Conservation (phyloP, 306 rosid species). For the Vigna radiata region DNA sequence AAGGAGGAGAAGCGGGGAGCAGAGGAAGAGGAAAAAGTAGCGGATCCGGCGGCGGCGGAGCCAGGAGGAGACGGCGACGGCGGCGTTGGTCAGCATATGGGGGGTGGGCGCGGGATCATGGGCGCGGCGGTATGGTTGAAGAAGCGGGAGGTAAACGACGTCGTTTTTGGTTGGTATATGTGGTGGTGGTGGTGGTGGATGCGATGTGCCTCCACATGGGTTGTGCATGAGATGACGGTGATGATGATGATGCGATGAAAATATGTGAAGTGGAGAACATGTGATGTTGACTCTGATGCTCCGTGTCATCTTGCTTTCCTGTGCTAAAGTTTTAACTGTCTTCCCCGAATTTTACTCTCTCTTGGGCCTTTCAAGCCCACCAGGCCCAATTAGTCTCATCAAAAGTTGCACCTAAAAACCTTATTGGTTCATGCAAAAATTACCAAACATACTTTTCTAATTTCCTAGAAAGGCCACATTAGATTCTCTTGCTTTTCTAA, state of each 20-base stretch:
- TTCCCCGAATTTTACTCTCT: background rate
- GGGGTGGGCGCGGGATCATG: constrained; percentile 7
- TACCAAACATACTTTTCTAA: too few species aligned
- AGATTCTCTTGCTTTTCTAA: too few species aligned
- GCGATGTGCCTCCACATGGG: constrained; percentile 33
- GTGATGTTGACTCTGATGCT: constrained; percentile 44
- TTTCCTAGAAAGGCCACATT: too few species aligned
- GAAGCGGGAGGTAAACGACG: constrained; percentile 35
- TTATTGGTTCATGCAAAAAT: too few species aligned
- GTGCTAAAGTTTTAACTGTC: background rate
- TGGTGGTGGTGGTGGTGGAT: constrained; percentile 36
- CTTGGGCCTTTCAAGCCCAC: background rate
- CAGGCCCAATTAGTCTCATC: background rate
- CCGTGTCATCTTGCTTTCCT: background rate
- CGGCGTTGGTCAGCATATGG: constrained; percentile 32
- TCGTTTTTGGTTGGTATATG: constrained; percentile 17
- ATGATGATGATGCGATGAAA: too few species aligned
- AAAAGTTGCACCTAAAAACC: too few species aligned
- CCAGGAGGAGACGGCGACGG: constrained; percentile 48
- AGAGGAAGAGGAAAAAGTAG: constrained; percentile 42
- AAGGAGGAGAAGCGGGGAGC: constrained; percentile 43
- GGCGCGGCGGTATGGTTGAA: constrained; percentile 12
- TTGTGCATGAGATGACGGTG: constrained; percentile 40
- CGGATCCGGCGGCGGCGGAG: constrained; percentile 49
- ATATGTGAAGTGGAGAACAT: constrained; percentile 7